phyloP scores from a whole-genome alignment of 169 alveolate genomes.

The Babesia divergens region DNA sequence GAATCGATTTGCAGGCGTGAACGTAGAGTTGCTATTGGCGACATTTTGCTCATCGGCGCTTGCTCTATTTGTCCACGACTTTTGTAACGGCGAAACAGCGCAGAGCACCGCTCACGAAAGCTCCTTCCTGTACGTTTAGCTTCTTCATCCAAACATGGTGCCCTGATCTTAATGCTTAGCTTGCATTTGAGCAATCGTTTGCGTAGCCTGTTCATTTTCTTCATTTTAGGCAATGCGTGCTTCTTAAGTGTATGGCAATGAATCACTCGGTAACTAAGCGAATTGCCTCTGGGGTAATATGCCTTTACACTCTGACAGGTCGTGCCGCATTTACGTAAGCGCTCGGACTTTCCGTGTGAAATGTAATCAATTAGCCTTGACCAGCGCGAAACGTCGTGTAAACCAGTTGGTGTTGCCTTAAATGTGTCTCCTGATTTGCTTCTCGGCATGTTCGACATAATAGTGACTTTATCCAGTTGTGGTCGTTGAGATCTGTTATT shows the following conservation, averaged over 20 bases:
- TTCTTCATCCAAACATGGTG: slow-evolving; percentile 9
- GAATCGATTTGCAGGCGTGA: background rate
- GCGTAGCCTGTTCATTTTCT: background rate
- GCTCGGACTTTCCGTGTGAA: background rate
- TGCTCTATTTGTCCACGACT: slow-evolving; percentile 1
- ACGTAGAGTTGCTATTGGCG: background rate
- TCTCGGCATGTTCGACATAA: slow-evolving; percentile 28
- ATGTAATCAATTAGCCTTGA: slow-evolving; percentile 2
- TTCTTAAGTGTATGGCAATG: background rate
- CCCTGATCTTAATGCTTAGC: slow-evolving; percentile 2
- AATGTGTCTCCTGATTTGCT: background rate
- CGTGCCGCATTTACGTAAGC: background rate
- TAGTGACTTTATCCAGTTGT: slow-evolving; percentile 30
- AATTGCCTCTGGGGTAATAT: slow-evolving; percentile 7
- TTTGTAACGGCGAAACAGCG: slow-evolving; percentile 7
- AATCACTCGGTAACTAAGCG: slow-evolving; percentile 1
- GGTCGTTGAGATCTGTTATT: slow-evolving; percentile 12
- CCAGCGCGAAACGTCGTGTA: slow-evolving; percentile 7
- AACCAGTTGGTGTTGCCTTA: background rate
- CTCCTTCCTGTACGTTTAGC: background rate
- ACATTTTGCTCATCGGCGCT: background rate
- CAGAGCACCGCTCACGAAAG: slow-evolving; percentile 9
- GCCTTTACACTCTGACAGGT: slow-evolving; percentile 3
- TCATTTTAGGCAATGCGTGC: background rate
- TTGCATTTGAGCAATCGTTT: background rate